Conservation (phyloP, 345 rosid genomes). For the Fremontodendron californicum region DNA sequence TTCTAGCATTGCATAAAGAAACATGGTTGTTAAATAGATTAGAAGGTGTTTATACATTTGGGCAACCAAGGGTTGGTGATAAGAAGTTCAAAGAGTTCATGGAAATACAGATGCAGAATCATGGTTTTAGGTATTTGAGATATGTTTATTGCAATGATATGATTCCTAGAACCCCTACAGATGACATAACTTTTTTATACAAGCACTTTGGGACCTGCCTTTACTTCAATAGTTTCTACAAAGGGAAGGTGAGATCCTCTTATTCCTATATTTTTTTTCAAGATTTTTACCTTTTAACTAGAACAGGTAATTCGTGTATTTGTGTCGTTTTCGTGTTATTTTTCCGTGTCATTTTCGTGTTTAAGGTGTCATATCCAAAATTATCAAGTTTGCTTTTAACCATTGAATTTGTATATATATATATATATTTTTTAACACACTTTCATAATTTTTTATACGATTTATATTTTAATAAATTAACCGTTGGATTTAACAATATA, state of each 20-base stretch:
- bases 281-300: neutral
- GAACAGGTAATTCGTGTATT: too few relatives aligned
- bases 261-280: constrained; percentile 35
- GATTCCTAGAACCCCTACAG: neutral
- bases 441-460: too few relatives aligned
- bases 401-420: too few relatives aligned
- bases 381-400: too few relatives aligned
- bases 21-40: constrained; percentile 35
- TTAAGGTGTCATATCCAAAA: too few relatives aligned
- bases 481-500: too few relatives aligned
- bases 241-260: constrained; percentile 22
- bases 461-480: too few relatives aligned
- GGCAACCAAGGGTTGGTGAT: constrained; percentile 77
- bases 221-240: constrained; percentile 3
- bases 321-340: too few relatives aligned
- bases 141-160: constrained; percentile 9
- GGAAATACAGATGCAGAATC: constrained; percentile 29
- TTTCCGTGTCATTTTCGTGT: too few relatives aligned
- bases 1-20: constrained; percentile 44
- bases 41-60: constrained; percentile 64
- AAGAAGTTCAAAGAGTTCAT: constrained; percentile 42
- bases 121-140: constrained; percentile 46
- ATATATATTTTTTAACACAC: too few relatives aligned
- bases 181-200: neutral
- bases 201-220: constrained; percentile 4